These are phyloP conservation scores for Fusarium torulosum DNA, from an alignment of 2,329 filamentous ascomycete species.

Conservation along the genomic window DNA sequence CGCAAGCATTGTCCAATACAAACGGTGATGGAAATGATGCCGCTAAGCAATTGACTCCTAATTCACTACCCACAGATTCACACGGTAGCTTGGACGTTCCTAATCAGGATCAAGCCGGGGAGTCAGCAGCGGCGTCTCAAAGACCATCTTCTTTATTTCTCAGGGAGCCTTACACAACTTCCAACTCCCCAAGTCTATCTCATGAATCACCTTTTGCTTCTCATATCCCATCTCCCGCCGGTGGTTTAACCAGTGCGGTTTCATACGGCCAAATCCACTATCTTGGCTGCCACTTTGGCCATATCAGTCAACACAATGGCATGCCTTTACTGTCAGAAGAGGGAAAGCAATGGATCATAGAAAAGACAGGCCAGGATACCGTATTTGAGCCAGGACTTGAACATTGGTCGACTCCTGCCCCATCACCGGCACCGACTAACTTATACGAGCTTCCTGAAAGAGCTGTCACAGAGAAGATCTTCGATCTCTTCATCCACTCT, in stretches of 20 bases:
- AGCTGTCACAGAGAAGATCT: constrained; percentile 46
- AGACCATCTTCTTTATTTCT: background rate
- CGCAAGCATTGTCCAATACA: constrained; percentile 32
- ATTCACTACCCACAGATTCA: constrained; percentile 1
- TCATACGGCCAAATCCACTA: constrained; percentile 46
- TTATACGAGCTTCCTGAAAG: constrained; percentile 39
- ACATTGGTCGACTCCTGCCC: background rate
- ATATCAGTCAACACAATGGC: constrained; percentile 45
- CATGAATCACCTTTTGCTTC: constrained; percentile 1
- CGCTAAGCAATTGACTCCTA: constrained; percentile 13
- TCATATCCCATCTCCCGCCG: constrained; percentile 5
- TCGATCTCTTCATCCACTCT: constrained; percentile 46
- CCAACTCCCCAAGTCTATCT: constrained; percentile 10
- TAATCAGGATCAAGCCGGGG: background rate
- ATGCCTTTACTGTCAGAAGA: constrained; percentile 40
- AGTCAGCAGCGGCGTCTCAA: background rate
- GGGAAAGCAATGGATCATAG: constrained; percentile 39
- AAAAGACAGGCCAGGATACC: constrained; percentile 37
- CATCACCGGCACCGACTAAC: background rate
- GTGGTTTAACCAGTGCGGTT: constrained; percentile 20
- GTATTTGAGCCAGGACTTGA: background rate
- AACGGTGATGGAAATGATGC: background rate
- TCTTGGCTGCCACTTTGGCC: constrained; percentile 41
- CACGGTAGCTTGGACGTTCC: background rate
- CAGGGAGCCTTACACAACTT: background rate